Base-by-base conservation (phyloP, 768 basidiomycete genomes). In the Dioszegia aurantiaca region DNA sequence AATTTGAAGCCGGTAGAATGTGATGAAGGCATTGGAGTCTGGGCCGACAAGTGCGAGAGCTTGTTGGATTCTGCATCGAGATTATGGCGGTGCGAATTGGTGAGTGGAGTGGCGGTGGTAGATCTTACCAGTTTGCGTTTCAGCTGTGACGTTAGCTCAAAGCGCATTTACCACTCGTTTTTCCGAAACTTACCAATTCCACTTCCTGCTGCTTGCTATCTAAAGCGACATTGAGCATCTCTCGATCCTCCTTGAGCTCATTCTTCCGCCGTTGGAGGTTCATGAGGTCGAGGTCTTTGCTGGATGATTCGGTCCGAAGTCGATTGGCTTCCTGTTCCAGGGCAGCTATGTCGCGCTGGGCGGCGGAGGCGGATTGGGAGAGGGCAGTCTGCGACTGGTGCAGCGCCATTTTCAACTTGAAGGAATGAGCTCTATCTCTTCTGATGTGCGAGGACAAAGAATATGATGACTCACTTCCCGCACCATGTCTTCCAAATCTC, bases 121-220 rank as follows among this genome's bases (percentile, higher is more conserved):
- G 27, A 53, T 27, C 51, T 36, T 36, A 37, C 36, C 4, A 53
- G 16, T 53, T 69, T 70, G 5, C 75, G 63, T 51, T 77, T 77
- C 47, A 77, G 64, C 75, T 76, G 14, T 33, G 41, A 19, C 12
- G 36, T 44, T 23, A 37, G 30, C n/a, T 44, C 36, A 44, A 36
- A 39, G 37, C 37, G 23, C 4, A n/a, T n/a, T n/a, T n/a, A n/a
- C n/a, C n/a, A n/a, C n/a, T n/a, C n/a, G n/a, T n/a, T n/a, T n/a
- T n/a, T n/a, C n/a, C n/a, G n/a, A 23, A 41, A 81, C 84, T 53
- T 59, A 95, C 92, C 75, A 93, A 72, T 72, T 94, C 90, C 37
- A 95, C 79, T 74, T 94, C 92, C 74, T 93, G 90, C 69, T 95
- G 92, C 77, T 95, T 95, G 24, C 90, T 86, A 76, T 93, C 90